Conservation (phyloP, 495 filamentous ascomycete genomes). For the Aspergillus bridgeri region DNA sequence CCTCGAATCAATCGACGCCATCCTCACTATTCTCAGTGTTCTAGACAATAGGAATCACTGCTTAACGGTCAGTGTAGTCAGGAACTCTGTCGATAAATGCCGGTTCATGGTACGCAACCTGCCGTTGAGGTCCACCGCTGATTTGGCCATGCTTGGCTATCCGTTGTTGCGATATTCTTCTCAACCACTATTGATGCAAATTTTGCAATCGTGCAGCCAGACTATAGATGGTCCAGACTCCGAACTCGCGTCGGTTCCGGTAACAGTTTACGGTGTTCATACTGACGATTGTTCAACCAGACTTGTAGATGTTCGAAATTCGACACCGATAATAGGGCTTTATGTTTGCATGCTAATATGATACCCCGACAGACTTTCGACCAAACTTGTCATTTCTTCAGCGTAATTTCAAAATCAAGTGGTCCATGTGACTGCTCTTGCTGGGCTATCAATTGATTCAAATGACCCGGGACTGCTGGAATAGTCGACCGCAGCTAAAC, state of each 20-base stretch:
- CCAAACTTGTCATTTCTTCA: not conserved
- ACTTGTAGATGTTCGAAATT: not conserved
- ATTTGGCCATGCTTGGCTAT: not conserved
- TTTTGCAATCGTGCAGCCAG: not conserved
- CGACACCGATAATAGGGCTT: not conserved
- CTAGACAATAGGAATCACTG: not conserved
- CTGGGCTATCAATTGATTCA: not conserved
- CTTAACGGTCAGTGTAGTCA: not conserved
- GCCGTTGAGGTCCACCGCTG: not conserved
- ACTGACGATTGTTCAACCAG: not conserved
- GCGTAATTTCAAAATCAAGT: not conserved
- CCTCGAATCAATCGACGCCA: not conserved
- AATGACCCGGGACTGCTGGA: not conserved
- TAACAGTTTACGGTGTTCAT: not conserved
- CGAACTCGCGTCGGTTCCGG: not conserved
- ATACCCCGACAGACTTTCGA: not conserved
- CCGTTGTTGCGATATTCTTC: not conserved
- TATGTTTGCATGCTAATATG: not conserved
- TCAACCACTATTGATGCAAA: not conserved
- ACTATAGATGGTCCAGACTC: not conserved
- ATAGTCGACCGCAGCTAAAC: not conserved
- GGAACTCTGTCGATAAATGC: not conserved
- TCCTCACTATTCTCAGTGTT: not conserved
- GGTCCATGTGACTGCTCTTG: not conserved
- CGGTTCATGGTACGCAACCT: not conserved